Evolutionary conservation across 306 rosid genomes (phyloP).

Genomic region (Castanospermum australe): DNA sequence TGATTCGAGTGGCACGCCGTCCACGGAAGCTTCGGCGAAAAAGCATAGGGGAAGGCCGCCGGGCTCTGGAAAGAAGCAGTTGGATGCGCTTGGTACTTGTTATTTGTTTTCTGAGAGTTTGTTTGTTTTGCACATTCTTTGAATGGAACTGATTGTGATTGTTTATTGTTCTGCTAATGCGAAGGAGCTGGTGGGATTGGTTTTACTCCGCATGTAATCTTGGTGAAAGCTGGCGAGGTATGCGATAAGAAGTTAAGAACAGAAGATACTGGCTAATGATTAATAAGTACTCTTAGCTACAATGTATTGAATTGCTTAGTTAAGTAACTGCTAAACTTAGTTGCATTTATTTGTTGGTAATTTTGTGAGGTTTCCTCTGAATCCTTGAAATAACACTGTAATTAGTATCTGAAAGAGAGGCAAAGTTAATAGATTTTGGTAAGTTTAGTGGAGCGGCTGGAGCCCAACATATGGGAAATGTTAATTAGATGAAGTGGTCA

Average conservation of each 20-base stretch:
- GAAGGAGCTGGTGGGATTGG: slow-evolving; percentile 82
- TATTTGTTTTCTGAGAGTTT: not conserved
- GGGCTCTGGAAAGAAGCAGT: slow-evolving; percentile 85
- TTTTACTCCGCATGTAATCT: slow-evolving; percentile 82
- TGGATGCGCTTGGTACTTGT: slow-evolving; percentile 71
- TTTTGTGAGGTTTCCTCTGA: not conserved
- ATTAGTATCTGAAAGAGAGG: not conserved
- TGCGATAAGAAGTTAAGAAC: not conserved
- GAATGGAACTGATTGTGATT: slow-evolving; percentile 21
- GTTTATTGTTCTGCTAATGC: slow-evolving; percentile 3
- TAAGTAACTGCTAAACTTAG: not conserved
- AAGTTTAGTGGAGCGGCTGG: not conserved
- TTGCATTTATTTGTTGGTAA: not conserved
- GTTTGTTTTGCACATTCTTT: not conserved
- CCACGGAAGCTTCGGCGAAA: slow-evolving; percentile 59
- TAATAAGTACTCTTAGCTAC: not conserved
- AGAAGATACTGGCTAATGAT: not conserved
- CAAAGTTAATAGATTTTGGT: not conserved
- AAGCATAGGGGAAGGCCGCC: slow-evolving; percentile 87
- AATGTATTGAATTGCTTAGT: not conserved
- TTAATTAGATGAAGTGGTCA: not conserved
- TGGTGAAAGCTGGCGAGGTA: slow-evolving; percentile 89
- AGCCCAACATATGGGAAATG: not conserved
- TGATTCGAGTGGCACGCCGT: slow-evolving; percentile 54
- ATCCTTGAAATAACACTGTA: not conserved